Conservation (phyloP, 306 rosid species). For the Pyrus pyrifolia region DNA sequence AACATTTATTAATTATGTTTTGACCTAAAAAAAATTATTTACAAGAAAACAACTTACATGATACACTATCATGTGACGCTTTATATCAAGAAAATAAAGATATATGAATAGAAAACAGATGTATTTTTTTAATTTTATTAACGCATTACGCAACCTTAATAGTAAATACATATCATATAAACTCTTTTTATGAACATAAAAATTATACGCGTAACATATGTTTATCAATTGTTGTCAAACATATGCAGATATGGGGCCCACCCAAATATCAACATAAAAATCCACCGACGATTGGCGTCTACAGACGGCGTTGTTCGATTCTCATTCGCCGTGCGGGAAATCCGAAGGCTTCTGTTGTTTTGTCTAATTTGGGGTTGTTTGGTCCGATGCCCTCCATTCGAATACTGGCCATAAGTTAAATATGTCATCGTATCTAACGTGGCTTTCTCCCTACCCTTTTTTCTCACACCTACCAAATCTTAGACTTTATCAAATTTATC, state of each 20-base stretch:
- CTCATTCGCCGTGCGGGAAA: not conserved
- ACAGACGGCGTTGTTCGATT: not conserved
- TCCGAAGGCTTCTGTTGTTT: not conserved
- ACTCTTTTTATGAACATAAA: too few relatives aligned
- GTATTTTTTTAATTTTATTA: too few relatives aligned
- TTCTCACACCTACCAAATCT: not conserved
- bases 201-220: not conserved
- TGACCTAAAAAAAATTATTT: too few relatives aligned
- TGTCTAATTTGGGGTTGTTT: not conserved
- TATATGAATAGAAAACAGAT: rapidly evolving
- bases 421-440: conserved; percentile 18
- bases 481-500: not conserved
- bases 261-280: not conserved
- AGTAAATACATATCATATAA: too few relatives aligned
- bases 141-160: too few relatives aligned
- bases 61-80: rapidly evolving
- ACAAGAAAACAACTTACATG: too few relatives aligned
- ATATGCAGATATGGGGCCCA: not conserved
- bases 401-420: not conserved
- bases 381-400: not conserved
- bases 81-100: too few relatives aligned
- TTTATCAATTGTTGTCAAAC: not conserved
- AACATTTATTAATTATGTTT: not conserved
- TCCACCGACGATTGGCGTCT: not conserved
- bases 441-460: conserved; percentile 19